These are phyloP conservation scores for Alloteropsis semialata DNA, from an alignment of 176 grass and related monocot genomes.

Conservation along the genomic window DNA sequence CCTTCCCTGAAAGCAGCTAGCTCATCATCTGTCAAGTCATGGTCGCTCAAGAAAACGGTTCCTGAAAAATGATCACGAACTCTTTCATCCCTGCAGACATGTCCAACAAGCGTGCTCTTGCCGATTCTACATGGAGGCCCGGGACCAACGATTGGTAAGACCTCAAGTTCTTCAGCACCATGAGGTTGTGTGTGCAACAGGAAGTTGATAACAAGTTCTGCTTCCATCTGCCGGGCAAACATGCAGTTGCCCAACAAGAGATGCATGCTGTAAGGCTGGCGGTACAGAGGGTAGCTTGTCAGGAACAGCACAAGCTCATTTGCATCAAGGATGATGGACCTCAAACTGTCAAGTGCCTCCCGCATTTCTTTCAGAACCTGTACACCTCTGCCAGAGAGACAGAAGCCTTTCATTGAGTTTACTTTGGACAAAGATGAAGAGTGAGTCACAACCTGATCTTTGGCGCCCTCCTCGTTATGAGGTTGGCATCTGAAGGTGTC, in stretches of 20 bases:
- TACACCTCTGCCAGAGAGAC: neutral
- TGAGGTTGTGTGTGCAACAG: no score
- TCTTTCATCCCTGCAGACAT: slow-evolving; percentile 24
- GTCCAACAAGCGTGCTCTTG: slow-evolving; percentile 32
- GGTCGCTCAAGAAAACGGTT: neutral
- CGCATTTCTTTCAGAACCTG: neutral
- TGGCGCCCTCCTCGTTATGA: neutral
- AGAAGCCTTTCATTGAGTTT: no score
- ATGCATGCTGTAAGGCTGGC: slow-evolving; percentile 9
- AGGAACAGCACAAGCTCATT: neutral
- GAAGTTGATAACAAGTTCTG: no score
- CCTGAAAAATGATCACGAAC: slow-evolving; percentile 18
- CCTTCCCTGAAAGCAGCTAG: neutral
- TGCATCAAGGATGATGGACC: neutral
- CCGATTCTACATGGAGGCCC: fast-evolving
- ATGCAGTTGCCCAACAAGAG: no score
- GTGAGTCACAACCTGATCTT: neutral
- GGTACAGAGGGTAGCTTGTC: neutral
- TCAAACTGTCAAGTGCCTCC: neutral
- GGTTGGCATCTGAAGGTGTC: neutral
- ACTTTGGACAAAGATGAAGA: neutral
- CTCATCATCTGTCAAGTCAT: neutral
- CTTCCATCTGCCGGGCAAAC: no score
- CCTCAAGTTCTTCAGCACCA: neutral
- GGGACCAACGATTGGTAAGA: slow-evolving; percentile 22